A percentile compares a stretch with the other conserved stretches of the same genome.
These are phyloP conservation scores for Chaetomidium leptoderma DNA, from an alignment of 495 filamentous ascomycete species.

Conservation along the genomic window DNA sequence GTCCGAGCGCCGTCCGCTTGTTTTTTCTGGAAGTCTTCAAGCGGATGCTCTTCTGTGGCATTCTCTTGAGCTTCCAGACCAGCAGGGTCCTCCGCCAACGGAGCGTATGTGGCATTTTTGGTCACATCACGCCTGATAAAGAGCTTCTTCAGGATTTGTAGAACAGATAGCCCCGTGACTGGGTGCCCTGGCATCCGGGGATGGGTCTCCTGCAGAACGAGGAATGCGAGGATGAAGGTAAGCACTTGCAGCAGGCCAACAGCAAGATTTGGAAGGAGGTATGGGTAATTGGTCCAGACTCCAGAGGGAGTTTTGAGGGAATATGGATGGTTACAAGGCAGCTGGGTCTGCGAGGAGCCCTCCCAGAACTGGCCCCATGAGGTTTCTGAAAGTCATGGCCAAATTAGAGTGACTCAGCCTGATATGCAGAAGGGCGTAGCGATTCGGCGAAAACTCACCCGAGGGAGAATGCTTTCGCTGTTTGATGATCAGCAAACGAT, in stretches of 20 bases:
- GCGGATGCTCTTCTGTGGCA: not conserved
- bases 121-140: not conserved
- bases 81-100: not conserved
- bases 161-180: not conserved
- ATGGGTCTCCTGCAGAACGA: constrained; percentile 7
- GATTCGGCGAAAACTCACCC: constrained; percentile 5
- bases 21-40: not conserved
- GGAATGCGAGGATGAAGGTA: constrained; percentile 2
- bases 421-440: not conserved
- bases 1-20: not conserved
- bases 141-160: not conserved
- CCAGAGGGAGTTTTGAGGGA: constrained; percentile 9
- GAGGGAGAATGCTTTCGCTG: constrained; percentile 14
- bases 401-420: not conserved
- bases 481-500: not conserved
- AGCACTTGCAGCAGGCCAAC: constrained; percentile 5
- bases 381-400: not conserved
- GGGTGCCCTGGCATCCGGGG: not conserved
- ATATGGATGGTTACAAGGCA: constrained; percentile 6
- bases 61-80: not conserved
- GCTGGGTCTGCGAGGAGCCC: constrained; percentile 13
- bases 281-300: constrained; percentile 1
- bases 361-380: constrained; percentile 15
- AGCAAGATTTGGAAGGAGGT: constrained; percentile 13
- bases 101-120: not conserved